Base-by-base conservation (phyloP, 1,139 yeast genomes). In the Zygosaccharomyces pseudobailii region DNA sequence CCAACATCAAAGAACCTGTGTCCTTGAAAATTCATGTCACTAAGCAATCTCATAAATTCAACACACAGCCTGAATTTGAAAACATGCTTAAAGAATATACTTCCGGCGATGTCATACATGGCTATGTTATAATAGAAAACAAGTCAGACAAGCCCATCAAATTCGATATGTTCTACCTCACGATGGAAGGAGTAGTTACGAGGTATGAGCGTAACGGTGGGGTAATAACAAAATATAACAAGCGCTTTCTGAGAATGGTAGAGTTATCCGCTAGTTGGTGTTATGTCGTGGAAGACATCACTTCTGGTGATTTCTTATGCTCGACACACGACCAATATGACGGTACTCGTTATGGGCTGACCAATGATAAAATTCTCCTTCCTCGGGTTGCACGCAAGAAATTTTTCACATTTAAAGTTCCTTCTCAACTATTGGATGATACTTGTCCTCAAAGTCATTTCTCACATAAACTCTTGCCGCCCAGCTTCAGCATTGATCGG, bases 341-440 rank as follows among this genome's bases (percentile, higher is more conserved):
- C 59, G 77, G 76, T 2, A 66, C 78, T 38, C 52, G 60, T 6
- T 59, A 80, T 45, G 88, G 87, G 0, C 62, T 84, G 10, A 75
- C 79, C 0, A 67, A 74, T 49, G 75, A 73, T 52, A 67, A 85
- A 53, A 60, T 75, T 0, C 66, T 84, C 30, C 65, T 66, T 46
- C 84, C 88, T 0, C 66, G 74, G 17, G 63, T 64, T 1, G 75
- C 70, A 53, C 80, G 81, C 59, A 82, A 82, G 58, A 83, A 83
- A 60, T 77, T 73, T 56, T 82, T 84, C 62, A 75, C 79, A 24
- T 83, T 84, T 63, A 80, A 75, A 59, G 74, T 84, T 48, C 90
- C 89, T 0, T 69, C 70, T 33, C 74, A 72, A 48, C 65, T 82
- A 38, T 65, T 84, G 36, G 89, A 83, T 56, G 75, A 74, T 31